Evolutionary conservation across 441 rosid genomes (phyloP).

Genomic region (Gossypium trilobum): DNA sequence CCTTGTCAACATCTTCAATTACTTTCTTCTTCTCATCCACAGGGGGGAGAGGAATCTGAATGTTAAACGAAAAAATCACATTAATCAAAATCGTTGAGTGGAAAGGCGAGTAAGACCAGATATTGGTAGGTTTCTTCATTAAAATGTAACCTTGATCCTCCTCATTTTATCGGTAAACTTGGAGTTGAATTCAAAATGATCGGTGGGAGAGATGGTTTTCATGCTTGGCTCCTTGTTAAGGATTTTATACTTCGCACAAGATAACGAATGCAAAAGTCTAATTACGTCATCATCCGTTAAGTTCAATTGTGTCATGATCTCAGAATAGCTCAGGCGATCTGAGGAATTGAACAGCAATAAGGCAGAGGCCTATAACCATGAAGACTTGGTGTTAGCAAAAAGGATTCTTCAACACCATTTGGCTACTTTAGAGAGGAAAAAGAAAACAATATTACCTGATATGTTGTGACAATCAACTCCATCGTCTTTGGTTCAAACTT

Average conservation of each 20-base stretch:
- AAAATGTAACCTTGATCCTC: slow-evolving; percentile 25
- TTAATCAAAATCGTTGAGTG: background rate
- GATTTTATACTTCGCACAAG: slow-evolving; percentile 22
- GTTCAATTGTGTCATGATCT: slow-evolving; percentile 34
- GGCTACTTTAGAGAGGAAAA: background rate
- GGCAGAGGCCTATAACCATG: slow-evolving; percentile 26
- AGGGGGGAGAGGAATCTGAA: slow-evolving; percentile 42
- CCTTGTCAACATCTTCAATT: slow-evolving; percentile 42
- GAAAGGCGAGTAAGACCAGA: background rate
- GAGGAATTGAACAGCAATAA: slow-evolving; percentile 30
- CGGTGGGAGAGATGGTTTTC: slow-evolving; percentile 23
- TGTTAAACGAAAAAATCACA: background rate
- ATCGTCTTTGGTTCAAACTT: slow-evolving; percentile 39
- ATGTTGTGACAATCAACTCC: slow-evolving; percentile 43
- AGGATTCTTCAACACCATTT: background rate
- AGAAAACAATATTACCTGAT: slow-evolving; percentile 27
- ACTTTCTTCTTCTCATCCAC: slow-evolving; percentile 40
- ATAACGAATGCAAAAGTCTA: slow-evolving; percentile 31
- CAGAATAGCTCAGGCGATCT: slow-evolving; percentile 32
- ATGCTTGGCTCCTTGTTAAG: slow-evolving; percentile 22
- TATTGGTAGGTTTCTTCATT: background rate
- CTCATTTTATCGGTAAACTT: slow-evolving; percentile 34
- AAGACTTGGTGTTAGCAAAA: background rate
- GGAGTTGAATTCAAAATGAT: slow-evolving; percentile 29
- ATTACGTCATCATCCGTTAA: slow-evolving; percentile 27